These are phyloP conservation scores for Pestalotiopsis sp. DNA, from an alignment of 2,329 filamentous ascomycete genomes.

Conservation along the genomic window DNA sequence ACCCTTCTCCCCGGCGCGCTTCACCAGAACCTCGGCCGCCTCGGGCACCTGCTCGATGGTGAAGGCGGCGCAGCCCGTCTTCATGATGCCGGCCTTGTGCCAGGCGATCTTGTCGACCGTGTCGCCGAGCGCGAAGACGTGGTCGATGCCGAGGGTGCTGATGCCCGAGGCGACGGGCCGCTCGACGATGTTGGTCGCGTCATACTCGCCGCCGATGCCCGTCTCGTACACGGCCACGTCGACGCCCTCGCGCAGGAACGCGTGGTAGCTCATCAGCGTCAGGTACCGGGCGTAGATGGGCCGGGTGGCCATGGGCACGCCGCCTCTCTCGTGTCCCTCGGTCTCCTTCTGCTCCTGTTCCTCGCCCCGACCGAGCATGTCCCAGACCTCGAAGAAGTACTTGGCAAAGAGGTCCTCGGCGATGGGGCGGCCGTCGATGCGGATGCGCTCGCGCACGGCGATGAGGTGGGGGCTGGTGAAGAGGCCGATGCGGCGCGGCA, in stretches of 20 bases:
- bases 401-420: constrained; percentile 61
- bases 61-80: constrained; percentile 59
- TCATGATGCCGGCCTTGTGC: constrained; percentile 77
- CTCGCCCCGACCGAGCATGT: constrained; percentile 47
- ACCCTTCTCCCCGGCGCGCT: constrained; percentile 55
- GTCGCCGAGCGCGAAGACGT: constrained; percentile 63
- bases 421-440: constrained; percentile 61
- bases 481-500: constrained; percentile 57
- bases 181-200: constrained; percentile 69
- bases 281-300: constrained; percentile 65
- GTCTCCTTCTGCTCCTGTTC: constrained; percentile 21
- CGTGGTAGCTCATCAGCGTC: constrained; percentile 68
- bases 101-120: constrained; percentile 70
- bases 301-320: constrained; percentile 40
- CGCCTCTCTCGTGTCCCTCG: constrained; percentile 28
- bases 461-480: constrained; percentile 73
- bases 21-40: constrained; percentile 47
- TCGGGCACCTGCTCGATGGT: constrained; percentile 54
- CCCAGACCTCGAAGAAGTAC: constrained; percentile 72
- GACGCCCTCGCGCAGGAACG: constrained; percentile 65
- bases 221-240: constrained; percentile 68
- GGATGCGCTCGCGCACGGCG: constrained; percentile 68
- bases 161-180: constrained; percentile 62
- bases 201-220: constrained; percentile 69
- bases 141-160: constrained; percentile 70